Evolutionary conservation across 2,329 filamentous ascomycete genomes (phyloP).

Genomic region (Verruconis gallopava): DNA sequence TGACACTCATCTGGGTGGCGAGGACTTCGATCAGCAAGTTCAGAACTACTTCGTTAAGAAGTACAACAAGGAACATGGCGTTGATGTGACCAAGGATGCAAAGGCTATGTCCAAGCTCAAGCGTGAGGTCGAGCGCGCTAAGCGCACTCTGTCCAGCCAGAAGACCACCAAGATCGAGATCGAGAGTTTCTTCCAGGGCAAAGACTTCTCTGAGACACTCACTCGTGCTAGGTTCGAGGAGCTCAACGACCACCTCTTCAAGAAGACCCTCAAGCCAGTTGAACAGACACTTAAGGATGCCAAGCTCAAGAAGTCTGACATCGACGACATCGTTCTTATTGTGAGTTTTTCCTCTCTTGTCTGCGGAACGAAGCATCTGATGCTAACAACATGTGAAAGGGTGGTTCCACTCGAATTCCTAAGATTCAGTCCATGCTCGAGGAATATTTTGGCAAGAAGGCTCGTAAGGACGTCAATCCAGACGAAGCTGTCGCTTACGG

Average conservation of each 20-base stretch:
- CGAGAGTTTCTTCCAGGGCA: slow-evolving; percentile 90
- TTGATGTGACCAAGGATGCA: slow-evolving; percentile 84
- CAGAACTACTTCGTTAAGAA: slow-evolving; percentile 93
- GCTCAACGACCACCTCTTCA: slow-evolving; percentile 97
- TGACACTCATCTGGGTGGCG: slow-evolving; percentile 91
- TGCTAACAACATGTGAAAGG: too few species aligned
- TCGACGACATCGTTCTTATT: slow-evolving; percentile 94
- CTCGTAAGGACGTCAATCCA: slow-evolving; percentile 98
- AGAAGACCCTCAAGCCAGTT: slow-evolving; percentile 97
- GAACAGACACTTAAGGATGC: slow-evolving; percentile 98
- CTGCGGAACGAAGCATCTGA: too few species aligned
- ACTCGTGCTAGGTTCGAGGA: slow-evolving; percentile 99
- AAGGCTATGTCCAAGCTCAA: slow-evolving; percentile 99
- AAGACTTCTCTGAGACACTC: slow-evolving; percentile 96
- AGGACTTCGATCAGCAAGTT: slow-evolving; percentile 95
- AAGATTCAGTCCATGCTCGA: slow-evolving; percentile 92
- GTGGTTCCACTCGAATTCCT: slow-evolving; percentile 97
- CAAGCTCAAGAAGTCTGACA: slow-evolving; percentile 89
- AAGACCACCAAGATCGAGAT: slow-evolving; percentile 27
- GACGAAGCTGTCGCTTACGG: slow-evolving; percentile 98
- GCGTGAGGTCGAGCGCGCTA: slow-evolving; percentile 98
- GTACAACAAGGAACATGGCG: slow-evolving; percentile 96
- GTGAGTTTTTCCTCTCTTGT: too few species aligned
- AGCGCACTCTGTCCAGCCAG: slow-evolving; percentile 69
- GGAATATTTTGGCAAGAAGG: slow-evolving; percentile 97